These are phyloP conservation scores for Diutina rugosa DNA, from an alignment of 1,139 yeast species.

Conservation along the genomic window DNA sequence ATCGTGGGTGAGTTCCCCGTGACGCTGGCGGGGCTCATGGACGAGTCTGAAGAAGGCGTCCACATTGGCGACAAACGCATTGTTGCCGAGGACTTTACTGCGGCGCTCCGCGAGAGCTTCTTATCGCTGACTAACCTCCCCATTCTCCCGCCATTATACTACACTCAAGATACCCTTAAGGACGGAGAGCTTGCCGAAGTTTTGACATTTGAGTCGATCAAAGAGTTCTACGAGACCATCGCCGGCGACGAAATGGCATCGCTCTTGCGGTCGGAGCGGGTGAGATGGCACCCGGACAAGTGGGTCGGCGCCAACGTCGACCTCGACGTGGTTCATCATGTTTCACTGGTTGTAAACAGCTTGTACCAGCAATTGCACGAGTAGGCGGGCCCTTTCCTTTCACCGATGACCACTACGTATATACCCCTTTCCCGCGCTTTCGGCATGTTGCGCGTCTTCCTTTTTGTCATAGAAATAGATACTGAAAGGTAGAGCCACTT, in stretches of 20 bases:
- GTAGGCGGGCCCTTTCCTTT: not conserved
- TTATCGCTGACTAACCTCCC: not conserved
- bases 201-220: conserved; percentile 6
- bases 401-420: too few species aligned
- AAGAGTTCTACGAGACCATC: conserved; percentile 16
- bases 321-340: not conserved
- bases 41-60: conserved; percentile 16
- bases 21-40: conserved; percentile 25
- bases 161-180: not conserved
- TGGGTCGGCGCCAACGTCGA: conserved; percentile 14
- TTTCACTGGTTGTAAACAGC: not conserved
- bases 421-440: too few species aligned
- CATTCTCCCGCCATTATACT: not conserved
- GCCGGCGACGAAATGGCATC: conserved; percentile 6
- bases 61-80: conserved; percentile 31
- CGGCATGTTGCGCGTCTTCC: too few species aligned
- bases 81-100: not conserved
- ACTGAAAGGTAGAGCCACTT: too few species aligned
- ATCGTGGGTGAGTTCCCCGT: conserved; percentile 24
- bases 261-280: conserved; percentile 35
- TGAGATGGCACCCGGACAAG: conserved; percentile 64
- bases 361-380: not conserved
- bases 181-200: not conserved
- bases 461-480: too few species aligned
- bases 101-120: not conserved